Conservation (phyloP, 2,329 filamentous ascomycete genomes). For the Aspergillus oerlinghausenensis region DNA sequence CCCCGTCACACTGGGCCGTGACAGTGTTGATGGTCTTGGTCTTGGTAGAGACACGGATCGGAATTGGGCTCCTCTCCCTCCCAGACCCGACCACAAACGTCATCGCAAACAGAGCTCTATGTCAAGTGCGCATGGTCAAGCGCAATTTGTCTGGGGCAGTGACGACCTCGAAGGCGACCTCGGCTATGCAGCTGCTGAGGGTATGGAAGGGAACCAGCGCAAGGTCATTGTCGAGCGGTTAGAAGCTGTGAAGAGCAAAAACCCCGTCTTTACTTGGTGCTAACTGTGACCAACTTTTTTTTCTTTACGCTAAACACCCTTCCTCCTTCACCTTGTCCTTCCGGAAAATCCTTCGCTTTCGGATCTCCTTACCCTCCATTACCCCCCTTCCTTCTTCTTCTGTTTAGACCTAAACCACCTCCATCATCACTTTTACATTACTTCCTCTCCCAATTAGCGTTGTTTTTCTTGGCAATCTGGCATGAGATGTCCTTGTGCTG, state of each 20-base stretch:
- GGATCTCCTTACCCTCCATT: conserved; percentile 9
- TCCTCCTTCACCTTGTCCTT: not conserved
- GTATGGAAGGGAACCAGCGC: conserved; percentile 83
- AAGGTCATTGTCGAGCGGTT: conserved; percentile 96
- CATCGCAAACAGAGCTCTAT: conserved; percentile 35
- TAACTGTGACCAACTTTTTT: conserved; percentile 39
- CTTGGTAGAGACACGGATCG: conserved; percentile 33
- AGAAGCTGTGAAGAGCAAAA: conserved; percentile 91
- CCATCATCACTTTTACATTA: conserved; percentile 12
- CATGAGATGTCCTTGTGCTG: conserved; percentile 17
- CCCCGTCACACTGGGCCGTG: conserved; percentile 30
- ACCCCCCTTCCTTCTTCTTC: conserved; percentile 18
- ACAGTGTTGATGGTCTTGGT: conserved; percentile 26
- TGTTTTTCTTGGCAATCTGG: conserved; percentile 19
- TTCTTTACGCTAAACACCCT: conserved; percentile 4
- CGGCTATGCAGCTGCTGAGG: conserved; percentile 89
- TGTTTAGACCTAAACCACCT: not conserved
- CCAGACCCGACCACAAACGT: conserved; percentile 28
- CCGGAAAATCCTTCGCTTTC: conserved; percentile 12
- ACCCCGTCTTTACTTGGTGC: conserved; percentile 97
- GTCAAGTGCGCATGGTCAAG: conserved; percentile 33
- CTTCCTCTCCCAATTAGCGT: conserved; percentile 20
- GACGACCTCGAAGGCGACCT: conserved; percentile 87
- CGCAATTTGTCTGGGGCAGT: conserved; percentile 52
- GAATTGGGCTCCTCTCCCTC: conserved; percentile 34